phyloP scores from a whole-genome alignment of 1,284 basidiomycete species.

The Coniferiporia weirii region DNA sequence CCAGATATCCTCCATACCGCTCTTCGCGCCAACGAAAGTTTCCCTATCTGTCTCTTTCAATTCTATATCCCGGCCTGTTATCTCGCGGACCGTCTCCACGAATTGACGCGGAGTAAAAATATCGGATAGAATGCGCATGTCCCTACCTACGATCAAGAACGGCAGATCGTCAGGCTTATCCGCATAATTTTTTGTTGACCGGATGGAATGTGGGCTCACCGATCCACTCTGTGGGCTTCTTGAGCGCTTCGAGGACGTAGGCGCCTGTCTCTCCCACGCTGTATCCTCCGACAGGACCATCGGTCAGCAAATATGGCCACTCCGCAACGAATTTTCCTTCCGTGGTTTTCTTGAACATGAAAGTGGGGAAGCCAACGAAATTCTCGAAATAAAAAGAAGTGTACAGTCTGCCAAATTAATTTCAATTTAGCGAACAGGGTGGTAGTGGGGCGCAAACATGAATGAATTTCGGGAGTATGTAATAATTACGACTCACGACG shows the following conservation, averaged over 20 bases:
- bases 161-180: neutral
- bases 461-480: too few relatives aligned
- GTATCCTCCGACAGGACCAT: conserved; percentile 2
- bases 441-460: too few relatives aligned
- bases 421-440: too few relatives aligned
- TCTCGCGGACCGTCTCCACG: neutral
- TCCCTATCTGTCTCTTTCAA: neutral
- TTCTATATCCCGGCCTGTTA: neutral
- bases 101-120: conserved; percentile 5
- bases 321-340: conserved; percentile 1
- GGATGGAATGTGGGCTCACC: neutral
- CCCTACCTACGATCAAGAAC: conserved; percentile 1
- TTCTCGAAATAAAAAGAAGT: conserved; percentile 24
- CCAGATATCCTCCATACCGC: neutral
- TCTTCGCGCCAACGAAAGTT: neutral
- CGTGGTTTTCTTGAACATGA: neutral
- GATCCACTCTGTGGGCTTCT: conserved; percentile 15
- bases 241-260: conserved; percentile 14
- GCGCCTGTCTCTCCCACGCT: conserved; percentile 8
- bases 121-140: conserved; percentile 5
- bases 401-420: conserved; percentile 14
- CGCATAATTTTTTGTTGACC: neutral
- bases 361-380: conserved; percentile 6
- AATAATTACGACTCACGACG: conserved; percentile 18
- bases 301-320: neutral